A percentile compares a stretch with the other conserved stretches of the same genome.
These are phyloP conservation scores for Phytopythium vexans DNA, from an alignment of 352 stramenopile species.

Conservation along the genomic window DNA sequence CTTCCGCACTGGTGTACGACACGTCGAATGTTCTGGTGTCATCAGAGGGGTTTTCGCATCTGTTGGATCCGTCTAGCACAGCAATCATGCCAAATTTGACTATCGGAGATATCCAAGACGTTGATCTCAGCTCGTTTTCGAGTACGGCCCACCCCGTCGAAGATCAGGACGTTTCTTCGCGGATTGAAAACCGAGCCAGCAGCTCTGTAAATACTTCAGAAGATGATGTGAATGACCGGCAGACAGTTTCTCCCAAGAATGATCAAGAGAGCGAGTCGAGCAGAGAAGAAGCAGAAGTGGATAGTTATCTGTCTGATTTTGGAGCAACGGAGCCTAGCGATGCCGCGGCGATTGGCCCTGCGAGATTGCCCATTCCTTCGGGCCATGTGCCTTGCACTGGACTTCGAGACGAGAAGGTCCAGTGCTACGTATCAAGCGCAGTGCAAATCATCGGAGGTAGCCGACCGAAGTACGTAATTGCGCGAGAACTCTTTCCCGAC, in stretches of 20 bases:
- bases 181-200: neutral
- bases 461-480: conserved; percentile 77
- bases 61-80: conserved; percentile 28
- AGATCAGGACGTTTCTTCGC: neutral
- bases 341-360: conserved; percentile 6
- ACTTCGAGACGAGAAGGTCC: conserved; percentile 58
- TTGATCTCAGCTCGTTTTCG: conserved; percentile 46
- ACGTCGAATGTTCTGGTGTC: conserved; percentile 5
- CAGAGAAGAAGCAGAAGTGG: neutral
- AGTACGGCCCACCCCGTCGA: conserved; percentile 2
- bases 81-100: conserved; percentile 46
- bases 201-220: no score
- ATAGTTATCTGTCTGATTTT: neutral
- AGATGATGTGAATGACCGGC: no score
- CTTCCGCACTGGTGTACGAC: conserved; percentile 17
- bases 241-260: no score
- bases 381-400: conserved; percentile 56
- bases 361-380: neutral
- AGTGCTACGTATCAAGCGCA: conserved; percentile 56
- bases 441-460: conserved; percentile 75
- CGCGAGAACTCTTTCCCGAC: conserved; percentile 66
- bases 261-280: no score
- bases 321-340: neutral
- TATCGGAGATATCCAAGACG: conserved; percentile 59
- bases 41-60: conserved; percentile 27